Evolutionary conservation across 2,329 filamentous ascomycete genomes (phyloP).

Genomic region (Cordyceps cateniannulata): DNA sequence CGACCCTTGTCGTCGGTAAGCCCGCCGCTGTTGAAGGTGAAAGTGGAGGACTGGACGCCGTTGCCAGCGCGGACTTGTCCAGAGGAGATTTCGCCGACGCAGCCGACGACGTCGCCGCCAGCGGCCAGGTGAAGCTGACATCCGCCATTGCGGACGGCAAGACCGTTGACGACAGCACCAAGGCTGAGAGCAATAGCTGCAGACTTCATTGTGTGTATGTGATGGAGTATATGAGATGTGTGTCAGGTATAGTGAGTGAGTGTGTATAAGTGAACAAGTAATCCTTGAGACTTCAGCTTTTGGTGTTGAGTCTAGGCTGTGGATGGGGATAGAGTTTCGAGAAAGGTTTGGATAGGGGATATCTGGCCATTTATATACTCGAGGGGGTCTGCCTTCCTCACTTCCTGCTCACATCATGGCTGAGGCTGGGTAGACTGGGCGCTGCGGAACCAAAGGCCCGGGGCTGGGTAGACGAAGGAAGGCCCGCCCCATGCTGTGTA

Average conservation of each 20-base stretch:
- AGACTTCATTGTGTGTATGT: constrained; percentile 11
- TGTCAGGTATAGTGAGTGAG: background rate
- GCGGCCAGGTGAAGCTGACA: constrained; percentile 43
- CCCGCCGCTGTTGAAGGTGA: constrained; percentile 47
- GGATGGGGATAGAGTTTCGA: background rate
- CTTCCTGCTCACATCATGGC: background rate
- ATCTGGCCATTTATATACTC: background rate
- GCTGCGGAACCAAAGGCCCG: background rate
- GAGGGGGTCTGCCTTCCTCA: background rate
- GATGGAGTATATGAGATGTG: background rate
- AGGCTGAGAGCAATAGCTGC: constrained; percentile 15
- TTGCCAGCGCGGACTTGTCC: constrained; percentile 51
- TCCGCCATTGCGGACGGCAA: constrained; percentile 15
- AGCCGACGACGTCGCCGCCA: constrained; percentile 41
- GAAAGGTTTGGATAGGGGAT: background rate
- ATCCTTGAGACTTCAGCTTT: background rate
- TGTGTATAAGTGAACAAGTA: background rate
- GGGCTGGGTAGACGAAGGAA: background rate
- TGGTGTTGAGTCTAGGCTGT: background rate
- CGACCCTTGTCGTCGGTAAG: constrained; percentile 50
- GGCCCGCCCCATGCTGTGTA: background rate
- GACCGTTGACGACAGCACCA: constrained; percentile 15
- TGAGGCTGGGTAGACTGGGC: background rate
- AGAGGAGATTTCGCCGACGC: constrained; percentile 52
- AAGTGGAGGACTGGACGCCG: constrained; percentile 39